phyloP scores from a whole-genome alignment of 352 stramenopile species.

The Phytophthora meadii region DNA sequence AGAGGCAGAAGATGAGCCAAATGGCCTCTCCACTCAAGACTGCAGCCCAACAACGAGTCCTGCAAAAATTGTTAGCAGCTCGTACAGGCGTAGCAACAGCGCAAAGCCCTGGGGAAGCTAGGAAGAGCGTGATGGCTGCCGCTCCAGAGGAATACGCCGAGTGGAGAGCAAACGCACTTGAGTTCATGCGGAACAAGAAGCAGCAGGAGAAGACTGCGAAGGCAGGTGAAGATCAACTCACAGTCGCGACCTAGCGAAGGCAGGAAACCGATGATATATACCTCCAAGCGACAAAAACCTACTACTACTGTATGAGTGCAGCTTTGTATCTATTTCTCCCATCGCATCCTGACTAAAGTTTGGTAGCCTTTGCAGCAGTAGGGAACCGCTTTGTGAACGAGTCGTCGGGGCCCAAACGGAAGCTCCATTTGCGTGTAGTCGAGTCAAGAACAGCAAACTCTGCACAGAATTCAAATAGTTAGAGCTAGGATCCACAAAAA shows the following conservation, averaged over 20 bases:
- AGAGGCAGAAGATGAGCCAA: constrained; percentile 27
- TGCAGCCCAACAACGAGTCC: constrained; percentile 22
- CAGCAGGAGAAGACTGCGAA: constrained; percentile 12
- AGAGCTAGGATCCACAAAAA: constrained; percentile 3
- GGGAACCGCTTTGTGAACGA: constrained; percentile 62
- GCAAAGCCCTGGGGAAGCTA: constrained; percentile 5
- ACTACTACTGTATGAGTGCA: constrained; percentile 14
- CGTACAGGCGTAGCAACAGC: neutral
- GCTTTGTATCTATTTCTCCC: constrained; percentile 28
- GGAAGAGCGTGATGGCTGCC: constrained; percentile 10
- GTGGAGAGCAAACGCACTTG: constrained; percentile 36
- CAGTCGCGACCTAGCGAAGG: constrained; percentile 8
- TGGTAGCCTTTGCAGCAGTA: constrained; percentile 52
- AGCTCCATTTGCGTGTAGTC: constrained; percentile 55
- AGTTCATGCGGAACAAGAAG: constrained; percentile 42
- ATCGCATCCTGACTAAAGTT: constrained; percentile 38
- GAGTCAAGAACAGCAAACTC: constrained; percentile 59
- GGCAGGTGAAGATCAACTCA: constrained; percentile 3
- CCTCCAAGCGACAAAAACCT: neutral
- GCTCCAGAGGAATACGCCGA: constrained; percentile 41
- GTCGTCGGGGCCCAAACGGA: constrained; percentile 57
- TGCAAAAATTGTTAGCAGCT: constrained; percentile 31
- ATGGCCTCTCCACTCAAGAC: constrained; percentile 21
- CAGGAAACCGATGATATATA: neutral
- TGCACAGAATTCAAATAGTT: constrained; percentile 19